Conservation (phyloP, 768 basidiomycete species). For the Lactarius hengduanensis region DNA sequence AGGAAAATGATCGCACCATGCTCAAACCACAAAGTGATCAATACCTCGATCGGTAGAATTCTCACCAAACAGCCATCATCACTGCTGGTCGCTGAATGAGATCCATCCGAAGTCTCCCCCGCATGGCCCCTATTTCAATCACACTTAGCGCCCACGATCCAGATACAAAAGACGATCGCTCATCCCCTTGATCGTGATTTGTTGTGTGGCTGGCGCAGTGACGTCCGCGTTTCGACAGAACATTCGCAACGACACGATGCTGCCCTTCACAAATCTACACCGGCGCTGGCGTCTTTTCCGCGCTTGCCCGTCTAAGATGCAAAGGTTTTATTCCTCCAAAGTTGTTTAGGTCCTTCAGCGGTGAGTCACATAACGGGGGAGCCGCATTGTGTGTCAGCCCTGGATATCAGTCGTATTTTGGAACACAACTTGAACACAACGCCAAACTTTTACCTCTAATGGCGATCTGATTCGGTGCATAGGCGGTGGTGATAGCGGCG, state of each 20-base stretch:
- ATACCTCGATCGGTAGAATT: conserved; percentile 4
- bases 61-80: neutral
- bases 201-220: neutral
- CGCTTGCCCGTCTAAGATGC: neutral
- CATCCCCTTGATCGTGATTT: conserved; percentile 7
- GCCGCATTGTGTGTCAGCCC: neutral
- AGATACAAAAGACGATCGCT: neutral
- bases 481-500: neutral
- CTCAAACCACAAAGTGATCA: neutral
- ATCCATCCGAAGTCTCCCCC: neutral
- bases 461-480: neutral
- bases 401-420: neutral
- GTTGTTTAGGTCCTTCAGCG: neutral
- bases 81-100: neutral
- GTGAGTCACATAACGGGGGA: neutral
- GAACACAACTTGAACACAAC: neutral
- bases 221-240: conserved; percentile 7
- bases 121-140: conserved; percentile 3
- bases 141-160: neutral
- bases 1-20: neutral
- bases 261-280: conserved; percentile 3
- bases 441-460: neutral
- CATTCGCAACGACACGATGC: neutral
- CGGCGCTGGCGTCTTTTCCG: neutral
- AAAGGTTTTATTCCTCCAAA: neutral